A percentile compares a stretch with the other conserved stretches of the same genome.
phyloP scores from a whole-genome alignment of 192 early-diverging fungal genomes.

The Chytriomyces sp. region DNA sequence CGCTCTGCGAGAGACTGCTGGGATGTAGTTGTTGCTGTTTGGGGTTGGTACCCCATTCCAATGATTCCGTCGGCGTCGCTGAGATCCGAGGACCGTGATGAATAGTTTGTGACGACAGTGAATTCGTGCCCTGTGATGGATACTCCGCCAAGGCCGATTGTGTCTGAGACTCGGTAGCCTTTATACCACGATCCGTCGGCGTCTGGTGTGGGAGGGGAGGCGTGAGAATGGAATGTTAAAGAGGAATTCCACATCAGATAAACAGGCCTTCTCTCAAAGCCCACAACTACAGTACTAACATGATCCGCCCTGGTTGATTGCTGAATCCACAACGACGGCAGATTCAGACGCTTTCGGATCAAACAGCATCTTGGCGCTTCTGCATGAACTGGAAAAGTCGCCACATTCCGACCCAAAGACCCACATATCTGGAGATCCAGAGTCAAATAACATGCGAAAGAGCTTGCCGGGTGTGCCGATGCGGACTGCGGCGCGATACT shows the following conservation, averaged over 20 bases:
- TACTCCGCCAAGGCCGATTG: neutral
- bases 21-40: neutral
- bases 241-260: neutral
- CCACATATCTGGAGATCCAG: constrained; percentile 51
- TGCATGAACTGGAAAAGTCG: constrained; percentile 15
- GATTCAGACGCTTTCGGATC: no score
- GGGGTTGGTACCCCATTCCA: constrained; percentile 25
- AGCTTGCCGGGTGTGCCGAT: constrained; percentile 49
- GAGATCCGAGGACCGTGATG: neutral
- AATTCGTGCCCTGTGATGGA: constrained; percentile 3
- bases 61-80: constrained; percentile 7
- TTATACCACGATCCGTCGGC: constrained; percentile 9
- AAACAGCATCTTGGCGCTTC: constrained; percentile 28
- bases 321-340: no score
- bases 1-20: constrained; percentile 8
- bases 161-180: constrained; percentile 6
- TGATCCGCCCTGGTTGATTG: no score
- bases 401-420: constrained; percentile 36
- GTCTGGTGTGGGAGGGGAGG: no score
- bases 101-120: neutral
- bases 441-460: constrained; percentile 50
- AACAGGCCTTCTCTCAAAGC: constrained; percentile 23
- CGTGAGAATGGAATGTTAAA: neutral
- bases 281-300: no score
- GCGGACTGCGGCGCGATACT: constrained; percentile 38